Evolutionary conservation across 2,329 filamentous ascomycete genomes (phyloP), one percentile per base, ranked within the genome.

Genomic region (Lachnellula suecica): DNA sequence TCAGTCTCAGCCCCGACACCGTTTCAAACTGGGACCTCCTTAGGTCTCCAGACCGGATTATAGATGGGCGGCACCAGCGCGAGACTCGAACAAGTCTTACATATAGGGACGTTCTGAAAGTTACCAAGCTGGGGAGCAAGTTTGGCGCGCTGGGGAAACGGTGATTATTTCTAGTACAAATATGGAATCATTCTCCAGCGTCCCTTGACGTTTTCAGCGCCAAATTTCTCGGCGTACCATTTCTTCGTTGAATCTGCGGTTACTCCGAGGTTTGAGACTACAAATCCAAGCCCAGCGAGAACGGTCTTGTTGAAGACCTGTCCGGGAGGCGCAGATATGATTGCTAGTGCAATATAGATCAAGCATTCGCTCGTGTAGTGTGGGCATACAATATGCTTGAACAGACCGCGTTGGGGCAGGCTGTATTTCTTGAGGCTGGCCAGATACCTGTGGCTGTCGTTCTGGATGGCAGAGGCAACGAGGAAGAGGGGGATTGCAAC

Each of bases 311-410:
- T 97, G 53, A 90, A 68, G 50, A 80, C 58, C 27, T 75, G 71
- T 10, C 84, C 87, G 7, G 72, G 63, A 0, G 92, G 91, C 1
- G 92, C 91, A 25, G 86, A 84, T 35, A 88, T 69, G 42, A 94
- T 71, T 2, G 90, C 81, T 59, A 99, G 72, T n/a, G 87, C 80
- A 19, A 91, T 66, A 68, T 99, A 97, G 53, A 97, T 83, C 37
- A 88, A 68, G 66, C 89, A 92, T 72, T 97, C 94, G 64, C 87
- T 90, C 3, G 88, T 88, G 70, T 97, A 99, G 71, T 99, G 94
- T 17, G 94, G 91, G 62, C 89, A 95, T 35, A 97, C 72, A 20
- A 95, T 70, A 52, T 78, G 75, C 41, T 76, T 75, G 70, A 97
- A 99, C 52, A 88, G 72, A 2, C 86, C 85, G 54, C 87, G 79